Evolutionary conservation across 2,329 filamentous ascomycete genomes (phyloP).

Genomic region (Penicillium freii): DNA sequence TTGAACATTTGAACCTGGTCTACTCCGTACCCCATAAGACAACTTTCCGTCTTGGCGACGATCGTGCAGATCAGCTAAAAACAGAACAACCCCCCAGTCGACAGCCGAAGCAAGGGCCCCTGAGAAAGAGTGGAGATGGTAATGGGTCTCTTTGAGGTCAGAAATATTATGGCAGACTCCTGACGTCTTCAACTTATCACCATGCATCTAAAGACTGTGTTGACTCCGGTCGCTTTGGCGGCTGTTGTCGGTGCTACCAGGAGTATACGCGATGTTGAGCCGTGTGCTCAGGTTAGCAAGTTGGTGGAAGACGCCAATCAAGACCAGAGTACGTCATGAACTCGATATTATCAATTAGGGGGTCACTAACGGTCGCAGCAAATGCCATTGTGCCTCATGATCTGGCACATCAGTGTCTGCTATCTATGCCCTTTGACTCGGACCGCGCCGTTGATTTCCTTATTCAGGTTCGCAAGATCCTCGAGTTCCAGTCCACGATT

Average conservation of each 20-base stretch:
- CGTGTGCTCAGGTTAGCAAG: conserved; percentile 22
- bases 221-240: conserved; percentile 15
- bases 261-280: conserved; percentile 17
- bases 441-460: conserved; percentile 25
- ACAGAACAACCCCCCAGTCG: conserved; percentile 7
- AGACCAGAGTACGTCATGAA: conserved; percentile 15
- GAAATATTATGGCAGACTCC: neutral
- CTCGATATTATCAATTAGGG: neutral
- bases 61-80: conserved; percentile 22
- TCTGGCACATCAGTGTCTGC: conserved; percentile 27
- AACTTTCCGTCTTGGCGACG: conserved; percentile 18
- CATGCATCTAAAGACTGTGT: conserved; percentile 19
- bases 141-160: neutral
- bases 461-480: conserved; percentile 34
- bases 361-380: conserved; percentile 16
- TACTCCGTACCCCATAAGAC: neutral
- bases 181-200: conserved; percentile 9
- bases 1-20: conserved; percentile 1
- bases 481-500: conserved; percentile 51
- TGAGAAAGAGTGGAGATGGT: conserved; percentile 20
- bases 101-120: conserved; percentile 21
- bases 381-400: conserved; percentile 16
- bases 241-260: conserved; percentile 11
- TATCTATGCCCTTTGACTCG: conserved; percentile 32
- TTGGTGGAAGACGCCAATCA: conserved; percentile 19